phyloP scores from a whole-genome alignment of 2,329 filamentous ascomycete genomes.

The Teratosphaeria viscida region DNA sequence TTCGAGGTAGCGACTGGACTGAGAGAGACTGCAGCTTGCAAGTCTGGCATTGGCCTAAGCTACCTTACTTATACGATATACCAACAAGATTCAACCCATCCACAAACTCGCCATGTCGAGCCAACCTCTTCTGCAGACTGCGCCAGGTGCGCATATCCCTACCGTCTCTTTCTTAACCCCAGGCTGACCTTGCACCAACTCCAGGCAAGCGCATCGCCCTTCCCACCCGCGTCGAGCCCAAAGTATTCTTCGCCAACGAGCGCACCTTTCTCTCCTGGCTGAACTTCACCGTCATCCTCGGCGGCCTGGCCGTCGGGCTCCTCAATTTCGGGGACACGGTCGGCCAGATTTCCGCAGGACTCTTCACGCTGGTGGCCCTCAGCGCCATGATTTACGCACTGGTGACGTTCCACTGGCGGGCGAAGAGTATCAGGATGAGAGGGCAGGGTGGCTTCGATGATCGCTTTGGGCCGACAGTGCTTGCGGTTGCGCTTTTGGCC shows the following conservation, averaged over 20 bases:
- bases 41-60: not conserved
- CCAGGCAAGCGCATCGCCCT: conserved; percentile 96
- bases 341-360: conserved; percentile 83
- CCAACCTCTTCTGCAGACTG: conserved; percentile 89
- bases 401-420: conserved; percentile 93
- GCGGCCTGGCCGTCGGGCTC: conserved; percentile 89
- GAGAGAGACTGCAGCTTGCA: not conserved
- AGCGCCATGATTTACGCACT: conserved; percentile 91
- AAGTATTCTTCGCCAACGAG: conserved; percentile 99
- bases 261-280: conserved; percentile 98
- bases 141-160: conserved; percentile 56
- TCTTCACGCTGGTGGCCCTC: conserved; percentile 93
- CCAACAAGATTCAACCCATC: not conserved
- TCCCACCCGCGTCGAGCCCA: conserved; percentile 93
- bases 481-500: conserved; percentile 74
- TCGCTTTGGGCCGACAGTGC: conserved; percentile 80
- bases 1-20: not conserved
- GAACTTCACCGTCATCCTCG: conserved; percentile 98
- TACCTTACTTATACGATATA: not conserved
- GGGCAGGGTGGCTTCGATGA: conserved; percentile 96
- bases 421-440: conserved; percentile 78
- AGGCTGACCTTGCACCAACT: not conserved
- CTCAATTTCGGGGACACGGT: conserved; percentile 95
- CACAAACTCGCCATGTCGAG: conserved; percentile 62
- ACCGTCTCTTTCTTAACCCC: not conserved